Evolutionary conservation across 305 asterid genomes (phyloP).

Genomic region (Solanum chacoense): DNA sequence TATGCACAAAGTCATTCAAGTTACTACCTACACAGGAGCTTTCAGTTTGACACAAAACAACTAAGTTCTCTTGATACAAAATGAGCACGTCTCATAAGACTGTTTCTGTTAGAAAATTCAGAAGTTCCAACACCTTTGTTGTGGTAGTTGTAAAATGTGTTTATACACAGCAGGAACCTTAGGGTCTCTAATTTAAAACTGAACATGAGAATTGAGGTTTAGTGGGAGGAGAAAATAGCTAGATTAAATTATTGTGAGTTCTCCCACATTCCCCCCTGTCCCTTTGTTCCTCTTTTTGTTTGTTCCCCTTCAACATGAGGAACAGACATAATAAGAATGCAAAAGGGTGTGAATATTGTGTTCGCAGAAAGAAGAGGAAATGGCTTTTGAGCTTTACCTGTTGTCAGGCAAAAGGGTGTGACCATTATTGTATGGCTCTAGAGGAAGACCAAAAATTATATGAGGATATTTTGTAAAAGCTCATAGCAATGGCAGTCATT

Average conservation of each 20-base stretch:
- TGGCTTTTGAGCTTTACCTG: not conserved
- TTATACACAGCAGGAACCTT: not conserved
- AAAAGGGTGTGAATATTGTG: not conserved
- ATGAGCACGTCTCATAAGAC: not conserved
- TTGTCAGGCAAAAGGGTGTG: not conserved
- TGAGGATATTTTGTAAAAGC: not conserved
- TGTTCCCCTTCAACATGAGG: not conserved
- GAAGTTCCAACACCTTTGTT: not conserved
- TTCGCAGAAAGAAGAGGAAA: not conserved
- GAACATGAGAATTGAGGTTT: not conserved
- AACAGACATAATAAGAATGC: not conserved
- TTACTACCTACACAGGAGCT: not conserved
- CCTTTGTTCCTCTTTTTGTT: not conserved
- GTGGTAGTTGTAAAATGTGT: not conserved
- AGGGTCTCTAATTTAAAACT: not conserved
- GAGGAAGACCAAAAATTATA: not conserved
- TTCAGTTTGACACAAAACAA: not conserved
- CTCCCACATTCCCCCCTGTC: not conserved
- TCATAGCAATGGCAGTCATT: not conserved
- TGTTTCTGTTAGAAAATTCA: not conserved
- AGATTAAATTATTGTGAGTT: not conserved
- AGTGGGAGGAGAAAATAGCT: not conserved
- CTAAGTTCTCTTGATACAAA: not conserved
- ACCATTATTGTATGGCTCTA: not conserved
- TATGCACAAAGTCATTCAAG: not conserved